These are phyloP conservation scores for Gamarada debralockiae DNA, from an alignment of 495 filamentous ascomycete genomes.

Conservation along the genomic window DNA sequence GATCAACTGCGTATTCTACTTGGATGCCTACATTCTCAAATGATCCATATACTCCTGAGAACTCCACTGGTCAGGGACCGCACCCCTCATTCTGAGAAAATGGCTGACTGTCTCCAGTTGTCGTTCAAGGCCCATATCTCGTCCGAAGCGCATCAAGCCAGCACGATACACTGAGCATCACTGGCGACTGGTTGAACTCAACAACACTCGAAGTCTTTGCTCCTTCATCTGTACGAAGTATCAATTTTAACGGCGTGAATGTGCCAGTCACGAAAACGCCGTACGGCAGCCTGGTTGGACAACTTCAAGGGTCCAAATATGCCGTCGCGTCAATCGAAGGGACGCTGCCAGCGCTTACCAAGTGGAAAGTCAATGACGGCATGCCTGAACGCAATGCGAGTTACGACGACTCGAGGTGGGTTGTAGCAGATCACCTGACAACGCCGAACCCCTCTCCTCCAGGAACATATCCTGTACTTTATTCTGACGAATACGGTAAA, in stretches of 20 bases:
- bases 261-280: slow-evolving; percentile 34
- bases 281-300: slow-evolving; percentile 47
- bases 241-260: slow-evolving; percentile 57
- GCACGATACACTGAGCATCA: slow-evolving; percentile 46
- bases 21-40: slow-evolving; percentile 53
- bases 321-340: slow-evolving; percentile 36
- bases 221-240: slow-evolving; percentile 38
- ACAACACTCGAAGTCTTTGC: slow-evolving; percentile 58
- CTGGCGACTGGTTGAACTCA: slow-evolving; percentile 62
- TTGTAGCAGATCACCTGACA: slow-evolving; percentile 40
- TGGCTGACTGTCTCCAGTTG: slow-evolving; percentile 29
- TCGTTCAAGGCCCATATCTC: slow-evolving; percentile 66
- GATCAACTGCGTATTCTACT: slow-evolving; percentile 47
- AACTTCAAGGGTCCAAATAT: slow-evolving; percentile 2
- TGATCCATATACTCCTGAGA: slow-evolving; percentile 43
- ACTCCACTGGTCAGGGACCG: slow-evolving; percentile 36
- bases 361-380: slow-evolving; percentile 62
- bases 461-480: slow-evolving; percentile 56
- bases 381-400: slow-evolving; percentile 55
- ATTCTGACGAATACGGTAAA: slow-evolving; percentile 63
- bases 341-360: slow-evolving; percentile 33
- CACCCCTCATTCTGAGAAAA: not conserved
- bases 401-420: slow-evolving; percentile 60
- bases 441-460: slow-evolving; percentile 53
- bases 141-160: slow-evolving; percentile 52